Base-by-base conservation (phyloP, 2,329 filamentous ascomycete genomes). In the Ilyonectria destructans region DNA sequence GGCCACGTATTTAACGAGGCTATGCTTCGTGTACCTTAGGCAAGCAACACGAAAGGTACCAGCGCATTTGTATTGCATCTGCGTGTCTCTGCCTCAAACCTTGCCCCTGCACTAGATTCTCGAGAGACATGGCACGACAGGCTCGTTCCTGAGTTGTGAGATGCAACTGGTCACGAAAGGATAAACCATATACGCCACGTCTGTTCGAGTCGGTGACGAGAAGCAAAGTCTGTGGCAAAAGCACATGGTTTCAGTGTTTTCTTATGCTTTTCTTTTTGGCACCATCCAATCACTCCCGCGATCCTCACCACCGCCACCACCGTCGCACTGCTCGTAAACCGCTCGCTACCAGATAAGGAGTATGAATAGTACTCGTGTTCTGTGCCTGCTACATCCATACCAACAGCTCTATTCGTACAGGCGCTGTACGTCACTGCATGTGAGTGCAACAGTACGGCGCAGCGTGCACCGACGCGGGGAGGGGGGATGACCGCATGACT, bases 61-160 rank as follows among this genome's bases (percentile, higher is more conserved):
- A n/a, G 17, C 29, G 52, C 57, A 21, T 26, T 40, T n/a, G 35
- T 23, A 43, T 37, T 43, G 56, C 63, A 46, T n/a, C 63, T 54
- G 29, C 29, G 35, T 61, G 63, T 66, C 58, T 66, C 63, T 58
- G 23, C 31, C 52, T 46, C 58, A 58, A 62, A 58, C 63, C 21
- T 29, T 48, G 58, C 63, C 63, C 63, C 52, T 54, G 46, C 52
- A 61, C 58, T 51, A 58, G 29, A 33, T 54, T 55, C 21, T 37
- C 54, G 37, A 54, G 45, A 37, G n/a, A 54, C 51, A 66, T 58
- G 52, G 6, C 54, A 62, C 58, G 37, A 33, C 64, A 58, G 64
- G 64, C 54, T 29, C 29, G 64, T 62, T 66, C 54, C 58, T 66
- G 64, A 54, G 12, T 33, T 37, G 54, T 21, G 21, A 21, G 15